These are phyloP conservation scores for Dorcoceras hygrometricum DNA, from an alignment of 257 asterid species.

Conservation along the genomic window DNA sequence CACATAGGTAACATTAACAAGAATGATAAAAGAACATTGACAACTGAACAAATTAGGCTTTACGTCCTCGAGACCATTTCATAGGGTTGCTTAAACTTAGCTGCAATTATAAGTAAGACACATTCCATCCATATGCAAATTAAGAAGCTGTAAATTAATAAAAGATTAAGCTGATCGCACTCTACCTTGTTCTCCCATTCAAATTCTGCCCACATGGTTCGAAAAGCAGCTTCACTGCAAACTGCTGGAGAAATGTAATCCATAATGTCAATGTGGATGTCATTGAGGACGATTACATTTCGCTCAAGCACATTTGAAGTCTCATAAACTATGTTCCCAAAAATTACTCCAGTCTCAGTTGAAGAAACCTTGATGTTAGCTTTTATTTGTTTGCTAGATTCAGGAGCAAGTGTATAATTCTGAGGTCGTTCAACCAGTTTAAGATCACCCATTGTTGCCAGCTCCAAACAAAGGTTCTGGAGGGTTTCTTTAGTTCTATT, in stretches of 20 bases:
- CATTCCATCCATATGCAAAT: slow-evolving; percentile 3
- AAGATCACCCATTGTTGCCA: slow-evolving; percentile 98
- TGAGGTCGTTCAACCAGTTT: slow-evolving; percentile 98
- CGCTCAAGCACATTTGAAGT: slow-evolving; percentile 90
- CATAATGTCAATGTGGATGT: slow-evolving; percentile 97
- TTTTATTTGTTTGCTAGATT: slow-evolving; percentile 90
- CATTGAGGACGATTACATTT: slow-evolving; percentile 83
- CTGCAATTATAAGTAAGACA: slow-evolving; percentile 3
- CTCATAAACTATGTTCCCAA: slow-evolving; percentile 94
- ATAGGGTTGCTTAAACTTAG: not conserved
- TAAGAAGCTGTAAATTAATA: slow-evolving; percentile 11
- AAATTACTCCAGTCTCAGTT: slow-evolving; percentile 94
- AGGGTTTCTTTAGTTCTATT: slow-evolving; percentile 93
- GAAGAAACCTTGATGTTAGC: slow-evolving; percentile 96
- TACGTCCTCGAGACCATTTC: not conserved
- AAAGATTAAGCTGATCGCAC: slow-evolving; percentile 16
- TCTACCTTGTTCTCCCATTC: slow-evolving; percentile 98
- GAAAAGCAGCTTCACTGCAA: slow-evolving; percentile 87
- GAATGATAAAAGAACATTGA: not conserved
- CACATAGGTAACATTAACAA: not conserved
- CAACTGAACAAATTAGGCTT: not conserved
- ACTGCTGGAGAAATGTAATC: slow-evolving; percentile 95
- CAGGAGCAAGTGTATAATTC: slow-evolving; percentile 86
- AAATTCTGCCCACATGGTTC: slow-evolving; percentile 98
- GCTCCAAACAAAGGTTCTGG: slow-evolving; percentile 88